Conservation (phyloP, 2,329 filamentous ascomycete genomes). For the Verticillium klebahnii region DNA sequence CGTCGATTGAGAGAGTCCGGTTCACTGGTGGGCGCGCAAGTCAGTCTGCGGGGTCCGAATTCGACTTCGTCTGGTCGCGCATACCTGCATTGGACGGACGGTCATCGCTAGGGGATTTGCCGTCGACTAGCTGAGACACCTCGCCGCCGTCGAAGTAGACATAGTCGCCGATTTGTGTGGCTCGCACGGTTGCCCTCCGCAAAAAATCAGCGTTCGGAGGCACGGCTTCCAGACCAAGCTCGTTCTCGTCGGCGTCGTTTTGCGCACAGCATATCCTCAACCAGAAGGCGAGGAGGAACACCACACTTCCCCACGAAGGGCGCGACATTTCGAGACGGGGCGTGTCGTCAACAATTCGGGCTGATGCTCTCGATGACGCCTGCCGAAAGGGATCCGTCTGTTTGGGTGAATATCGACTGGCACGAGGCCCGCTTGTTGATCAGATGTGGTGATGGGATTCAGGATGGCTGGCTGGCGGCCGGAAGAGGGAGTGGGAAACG, state of each 20-base stretch:
- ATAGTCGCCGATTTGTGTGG: conserved; percentile 25
- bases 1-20: conserved; percentile 26
- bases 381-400: background rate
- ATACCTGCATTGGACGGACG: conserved; percentile 19
- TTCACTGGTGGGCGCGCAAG: conserved; percentile 16
- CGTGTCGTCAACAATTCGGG: too few species aligned
- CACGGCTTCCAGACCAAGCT: background rate
- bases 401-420: too few species aligned
- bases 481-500: background rate
- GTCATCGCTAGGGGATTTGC: conserved; percentile 12
- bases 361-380: background rate
- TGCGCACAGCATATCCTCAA: background rate
- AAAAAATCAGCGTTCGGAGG: background rate
- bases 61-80: background rate
- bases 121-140: conserved; percentile 20
- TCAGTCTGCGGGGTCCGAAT: background rate
- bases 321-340: background rate
- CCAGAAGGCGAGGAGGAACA: background rate
- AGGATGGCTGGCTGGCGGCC: too few species aligned
- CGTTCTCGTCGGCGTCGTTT: background rate
- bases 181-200: conserved; percentile 3
- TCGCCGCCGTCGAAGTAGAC: conserved; percentile 33
- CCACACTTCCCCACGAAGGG: background rate
- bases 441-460: too few species aligned
- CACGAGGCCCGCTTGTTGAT: too few species aligned